Evolutionary conservation across 2,329 filamentous ascomycete species (phyloP).

Genomic region (Fusarium xylarioides): DNA sequence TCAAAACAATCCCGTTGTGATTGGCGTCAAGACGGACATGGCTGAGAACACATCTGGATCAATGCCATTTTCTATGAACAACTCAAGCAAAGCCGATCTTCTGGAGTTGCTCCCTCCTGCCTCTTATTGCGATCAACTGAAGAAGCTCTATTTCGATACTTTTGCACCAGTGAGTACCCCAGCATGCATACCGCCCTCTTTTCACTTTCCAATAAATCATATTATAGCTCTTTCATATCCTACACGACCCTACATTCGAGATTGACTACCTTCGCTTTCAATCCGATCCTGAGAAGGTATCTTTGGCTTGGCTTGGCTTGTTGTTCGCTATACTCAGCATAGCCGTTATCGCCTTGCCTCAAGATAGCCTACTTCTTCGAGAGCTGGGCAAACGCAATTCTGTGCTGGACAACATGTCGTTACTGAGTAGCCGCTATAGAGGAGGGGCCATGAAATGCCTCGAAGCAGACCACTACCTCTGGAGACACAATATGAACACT

Average conservation of each 20-base stretch:
- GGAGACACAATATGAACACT: constrained; percentile 21
- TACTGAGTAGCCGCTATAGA: constrained; percentile 8
- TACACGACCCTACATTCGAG: background rate
- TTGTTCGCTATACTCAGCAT: background rate
- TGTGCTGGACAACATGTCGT: constrained; percentile 3
- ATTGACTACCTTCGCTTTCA: background rate
- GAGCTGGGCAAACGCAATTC: background rate
- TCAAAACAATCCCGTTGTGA: background rate
- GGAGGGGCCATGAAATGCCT: constrained; percentile 23
- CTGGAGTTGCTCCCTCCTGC: background rate
- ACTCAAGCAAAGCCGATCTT: background rate
- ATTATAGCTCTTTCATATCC: background rate
- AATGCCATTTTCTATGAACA: background rate
- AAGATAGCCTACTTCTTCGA: background rate
- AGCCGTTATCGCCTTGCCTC: background rate
- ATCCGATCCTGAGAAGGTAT: background rate
- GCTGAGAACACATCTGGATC: background rate
- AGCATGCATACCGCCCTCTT: background rate
- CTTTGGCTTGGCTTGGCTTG: background rate
- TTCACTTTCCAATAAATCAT: background rate
- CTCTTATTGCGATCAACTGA: background rate
- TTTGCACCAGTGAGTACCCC: background rate
- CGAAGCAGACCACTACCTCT: constrained; percentile 21
- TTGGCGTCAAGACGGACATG: background rate
- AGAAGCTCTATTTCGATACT: background rate